Percentiles rank a stretch among this genome's conserved stretches.
phyloP scores from a whole-genome alignment of 192 early-diverging fungal genomes.

The Lobosporangium transversale region DNA sequence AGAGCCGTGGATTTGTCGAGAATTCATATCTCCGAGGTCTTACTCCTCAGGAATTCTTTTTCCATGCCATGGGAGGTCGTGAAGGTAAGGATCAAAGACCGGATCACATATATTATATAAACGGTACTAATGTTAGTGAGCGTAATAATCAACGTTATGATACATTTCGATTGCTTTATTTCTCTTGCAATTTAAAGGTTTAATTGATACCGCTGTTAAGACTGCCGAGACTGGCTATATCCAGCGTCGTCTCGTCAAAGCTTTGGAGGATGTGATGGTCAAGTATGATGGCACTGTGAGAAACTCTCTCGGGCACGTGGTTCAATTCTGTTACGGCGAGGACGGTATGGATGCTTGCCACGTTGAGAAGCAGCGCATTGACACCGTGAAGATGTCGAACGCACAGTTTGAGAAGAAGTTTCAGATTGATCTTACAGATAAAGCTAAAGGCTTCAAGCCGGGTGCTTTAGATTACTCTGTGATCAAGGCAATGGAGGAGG shows the following conservation, averaged over 20 bases:
- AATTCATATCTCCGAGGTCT: slow-evolving; percentile 91
- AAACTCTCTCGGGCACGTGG: slow-evolving; percentile 90
- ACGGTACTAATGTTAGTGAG: no score
- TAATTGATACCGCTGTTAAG: slow-evolving; percentile 99
- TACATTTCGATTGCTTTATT: neutral
- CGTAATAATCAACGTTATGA: no score
- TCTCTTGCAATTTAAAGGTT: slow-evolving; percentile 55
- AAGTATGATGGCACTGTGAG: slow-evolving; percentile 98
- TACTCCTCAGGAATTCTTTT: slow-evolving; percentile 98
- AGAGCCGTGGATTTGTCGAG: slow-evolving; percentile 89
- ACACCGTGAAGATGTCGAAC: slow-evolving; percentile 75
- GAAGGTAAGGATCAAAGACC: slow-evolving; percentile 65
- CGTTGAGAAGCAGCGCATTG: slow-evolving; percentile 86
- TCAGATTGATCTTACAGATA: slow-evolving; percentile 82
- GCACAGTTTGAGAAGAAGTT: slow-evolving; percentile 81
- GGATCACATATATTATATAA: no score
- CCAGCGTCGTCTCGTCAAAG: slow-evolving; percentile 98
- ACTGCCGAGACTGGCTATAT: slow-evolving; percentile 99
- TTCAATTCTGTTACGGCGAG: slow-evolving; percentile 98
- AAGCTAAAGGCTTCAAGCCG: slow-evolving; percentile 69
- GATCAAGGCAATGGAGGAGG: slow-evolving; percentile 80
- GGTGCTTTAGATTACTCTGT: slow-evolving; percentile 76
- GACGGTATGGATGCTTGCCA: slow-evolving; percentile 96
- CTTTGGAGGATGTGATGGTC: slow-evolving; percentile 97
- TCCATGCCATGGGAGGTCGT: slow-evolving; percentile 99